A percentile compares a stretch with the other conserved stretches of the same genome.
Evolutionary conservation across 148 eudicot species (phyloP).

Genomic region (Rhododendron henanense): DNA sequence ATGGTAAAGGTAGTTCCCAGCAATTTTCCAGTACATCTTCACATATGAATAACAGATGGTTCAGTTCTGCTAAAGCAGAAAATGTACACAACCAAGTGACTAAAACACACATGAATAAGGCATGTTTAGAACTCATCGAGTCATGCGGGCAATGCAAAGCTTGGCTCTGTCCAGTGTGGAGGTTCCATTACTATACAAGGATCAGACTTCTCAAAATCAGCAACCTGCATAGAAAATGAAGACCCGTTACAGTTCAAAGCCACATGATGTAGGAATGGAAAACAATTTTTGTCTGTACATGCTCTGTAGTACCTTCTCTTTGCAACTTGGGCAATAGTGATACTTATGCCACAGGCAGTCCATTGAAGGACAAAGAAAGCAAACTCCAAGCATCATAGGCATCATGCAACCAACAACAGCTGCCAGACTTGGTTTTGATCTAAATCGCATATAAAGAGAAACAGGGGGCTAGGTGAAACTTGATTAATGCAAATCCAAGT

Average conservation of each 20-base stretch:
- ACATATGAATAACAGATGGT: background rate
- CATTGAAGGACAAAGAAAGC: constrained; percentile 89
- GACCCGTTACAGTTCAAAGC: background rate
- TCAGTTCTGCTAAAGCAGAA: background rate
- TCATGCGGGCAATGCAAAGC: constrained; percentile 65
- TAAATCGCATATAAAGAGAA: constrained; percentile 18
- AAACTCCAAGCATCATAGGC: constrained; percentile 73
- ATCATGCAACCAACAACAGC: constrained; percentile 87
- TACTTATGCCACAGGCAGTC: constrained; percentile 98
- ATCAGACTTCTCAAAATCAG: constrained; percentile 73
- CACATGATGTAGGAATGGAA: background rate
- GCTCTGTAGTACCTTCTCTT: constrained; percentile 51
- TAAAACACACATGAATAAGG: background rate
- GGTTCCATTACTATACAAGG: constrained; percentile 74
- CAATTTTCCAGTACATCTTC: background rate
- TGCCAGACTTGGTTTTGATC: constrained; percentile 82
- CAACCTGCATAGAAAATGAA: constrained; percentile 43
- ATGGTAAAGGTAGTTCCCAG: background rate
- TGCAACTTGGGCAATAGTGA: constrained; percentile 87
- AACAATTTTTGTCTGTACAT: background rate
- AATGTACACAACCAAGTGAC: background rate
- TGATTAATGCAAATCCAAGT: constrained; percentile 5
- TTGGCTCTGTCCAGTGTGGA: constrained; percentile 57
- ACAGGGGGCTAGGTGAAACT: background rate
- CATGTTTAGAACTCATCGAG: constrained; percentile 1